Evolutionary conservation across 345 rosid genomes (phyloP), one percentile per base, ranked within the genome.

Genomic region (Salix exigua): DNA sequence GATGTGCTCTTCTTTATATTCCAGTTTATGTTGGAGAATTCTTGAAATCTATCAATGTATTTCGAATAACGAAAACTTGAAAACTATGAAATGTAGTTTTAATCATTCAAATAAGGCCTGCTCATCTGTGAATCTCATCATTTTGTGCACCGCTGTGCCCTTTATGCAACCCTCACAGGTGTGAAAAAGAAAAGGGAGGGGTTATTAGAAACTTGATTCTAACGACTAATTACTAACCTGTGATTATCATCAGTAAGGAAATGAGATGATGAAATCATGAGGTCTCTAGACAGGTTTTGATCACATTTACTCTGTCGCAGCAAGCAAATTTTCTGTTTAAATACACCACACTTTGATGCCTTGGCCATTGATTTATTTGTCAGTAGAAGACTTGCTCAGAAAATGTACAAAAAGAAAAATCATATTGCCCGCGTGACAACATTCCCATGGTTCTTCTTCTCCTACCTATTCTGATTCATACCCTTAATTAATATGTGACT

Each of bases 81-180:
- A 33, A 72, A 55, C 19, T 72, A 28, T 19, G 16, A 58, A 71
- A 9, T 19, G 46, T 14, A 55, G 25, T n/a, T 4, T 18, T 35
- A 55, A n/a, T 72, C 61, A 46, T 58, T 72, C 63, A n/a, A 72
- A 18, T 72, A 37, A 13, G 33, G 30, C 46, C 75, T 33, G 35
- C 25, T 19, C 26, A 31, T 66, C 70, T 21, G 70, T 21, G 25
- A 48, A 48, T 5, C 50, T 30, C 73, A 28, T n/a, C 13, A 55
- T 72, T 55, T 48, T 28, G 8, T 14, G 10, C 25, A 16, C 31
- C 25, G 25, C 44, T 66, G 25, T 9, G 37, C n/a, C 9, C 66
- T 30, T 33, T 7, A 19, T 51, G n/a, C 60, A 53, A 53, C 61
- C 28, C 10, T 66, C 28, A 66, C 10, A 18, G 70, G 13, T 0